Percentiles rank a stretch among this genome's conserved stretches.
These are phyloP conservation scores for Arctium lappa DNA, from an alignment of 129 eudicot genomes.

Conservation along the genomic window DNA sequence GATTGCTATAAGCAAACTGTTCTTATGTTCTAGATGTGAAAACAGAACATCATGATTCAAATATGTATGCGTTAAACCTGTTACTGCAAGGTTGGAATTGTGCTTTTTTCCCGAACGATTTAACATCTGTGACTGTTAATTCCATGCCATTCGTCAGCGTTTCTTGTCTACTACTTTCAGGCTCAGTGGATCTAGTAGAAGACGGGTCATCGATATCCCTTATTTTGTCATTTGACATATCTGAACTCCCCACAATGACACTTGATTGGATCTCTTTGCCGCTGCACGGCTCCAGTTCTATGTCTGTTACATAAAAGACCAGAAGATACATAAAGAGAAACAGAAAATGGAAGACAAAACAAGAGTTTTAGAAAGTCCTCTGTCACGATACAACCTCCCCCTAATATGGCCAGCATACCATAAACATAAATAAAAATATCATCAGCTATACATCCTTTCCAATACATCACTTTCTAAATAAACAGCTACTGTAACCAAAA, in stretches of 20 bases:
- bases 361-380: neutral
- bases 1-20: neutral
- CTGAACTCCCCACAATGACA: constrained; percentile 22
- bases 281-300: constrained; percentile 28
- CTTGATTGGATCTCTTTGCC: constrained; percentile 29
- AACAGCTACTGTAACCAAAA: neutral
- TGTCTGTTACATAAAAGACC: constrained; percentile 19
- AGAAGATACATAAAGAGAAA: neutral
- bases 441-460: neutral
- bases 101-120: constrained; percentile 17
- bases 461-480: neutral
- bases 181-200: constrained; percentile 24
- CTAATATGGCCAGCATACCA: neutral
- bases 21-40: neutral
- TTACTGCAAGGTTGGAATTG: constrained; percentile 22
- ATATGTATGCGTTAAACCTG: constrained; percentile 31
- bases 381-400: neutral
- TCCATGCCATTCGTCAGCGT: neutral
- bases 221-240: constrained; percentile 24
- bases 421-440: neutral
- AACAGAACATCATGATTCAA: neutral
- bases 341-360: neutral
- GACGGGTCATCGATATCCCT: constrained; percentile 13
- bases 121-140: constrained; percentile 25
- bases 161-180: constrained; percentile 18